Evolutionary conservation across 257 asterid species (phyloP), one percentile per base, ranked within the genome.

Genomic region (Asclepias syriaca): DNA sequence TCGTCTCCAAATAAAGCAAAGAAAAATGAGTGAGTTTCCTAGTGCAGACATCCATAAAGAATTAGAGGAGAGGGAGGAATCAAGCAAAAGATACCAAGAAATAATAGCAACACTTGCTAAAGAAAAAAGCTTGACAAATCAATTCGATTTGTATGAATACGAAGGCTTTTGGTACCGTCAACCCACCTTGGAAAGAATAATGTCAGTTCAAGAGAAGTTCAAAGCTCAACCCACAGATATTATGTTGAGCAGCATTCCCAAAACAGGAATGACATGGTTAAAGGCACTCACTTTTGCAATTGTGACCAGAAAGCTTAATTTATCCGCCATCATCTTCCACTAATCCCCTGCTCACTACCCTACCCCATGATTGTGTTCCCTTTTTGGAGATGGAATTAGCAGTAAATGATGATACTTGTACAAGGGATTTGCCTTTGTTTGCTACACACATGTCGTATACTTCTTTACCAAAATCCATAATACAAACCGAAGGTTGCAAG

Each of bases 181-280:
- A 3, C 0, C 12, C 49, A 2, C 49, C 22, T 55, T 72, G 66
- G 37, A 60, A 46, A 34, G 19, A 46, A 9, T 49, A 37, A 15
- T 64, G 32, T 65, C 46, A 34, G 16, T 24, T 2, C 66, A 73
- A 51, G 48, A 65, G 39, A 22, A 64, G 14, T 64, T 32, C 32
- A 64, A 64, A 56, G 57, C 75, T 39, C 66, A 65, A 53, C 81
- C 83, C 12, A 69, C 67, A 53, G 81, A 83, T 34, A 68, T 83
- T 58, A 50, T 77, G 6, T 43, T 83, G 16, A 71, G 79, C 45
- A 77, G 79, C 24, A 73, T 50, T 13, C 85, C 82, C 0, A 84
- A 84, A 81, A 75, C 85, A 0, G 87, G 85, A 32, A 78, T 80
- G 5, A 84, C 87, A 0, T 80, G 81, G 87, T 78, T 84, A 9